These are phyloP conservation scores for Cryphonectria japonica DNA, from an alignment of 2,329 filamentous ascomycete genomes.

Conservation along the genomic window DNA sequence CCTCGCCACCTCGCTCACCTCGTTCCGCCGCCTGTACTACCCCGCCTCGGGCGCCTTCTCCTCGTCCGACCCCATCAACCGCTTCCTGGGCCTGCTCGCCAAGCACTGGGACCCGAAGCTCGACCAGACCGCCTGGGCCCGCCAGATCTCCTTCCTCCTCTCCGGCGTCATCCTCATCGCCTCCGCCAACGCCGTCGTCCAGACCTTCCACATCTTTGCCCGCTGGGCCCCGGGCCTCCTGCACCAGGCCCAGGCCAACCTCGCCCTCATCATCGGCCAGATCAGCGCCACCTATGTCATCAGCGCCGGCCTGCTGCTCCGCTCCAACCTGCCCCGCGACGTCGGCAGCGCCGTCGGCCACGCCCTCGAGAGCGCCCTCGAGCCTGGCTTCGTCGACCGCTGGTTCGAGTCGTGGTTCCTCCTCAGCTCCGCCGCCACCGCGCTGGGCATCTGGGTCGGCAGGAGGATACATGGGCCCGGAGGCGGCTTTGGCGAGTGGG, in stretches of 20 bases:
- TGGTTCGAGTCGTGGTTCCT: slow-evolving; percentile 94
- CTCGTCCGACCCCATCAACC: slow-evolving; percentile 80
- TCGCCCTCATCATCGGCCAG: slow-evolving; percentile 79
- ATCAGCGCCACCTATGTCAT: slow-evolving; percentile 86
- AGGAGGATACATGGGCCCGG: slow-evolving; percentile 56
- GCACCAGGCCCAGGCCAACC: slow-evolving; percentile 74
- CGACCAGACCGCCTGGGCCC: slow-evolving; percentile 81
- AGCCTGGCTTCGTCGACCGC: slow-evolving; percentile 71
- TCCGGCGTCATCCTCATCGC: slow-evolving; percentile 82
- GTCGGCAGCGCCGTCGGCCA: slow-evolving; percentile 78
- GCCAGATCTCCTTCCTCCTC: slow-evolving; percentile 82
- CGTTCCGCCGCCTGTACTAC: slow-evolving; percentile 61
- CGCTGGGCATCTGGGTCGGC: slow-evolving; percentile 73
- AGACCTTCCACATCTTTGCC: slow-evolving; percentile 81
- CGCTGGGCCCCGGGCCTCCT: slow-evolving; percentile 74
- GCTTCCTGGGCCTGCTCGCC: slow-evolving; percentile 77
- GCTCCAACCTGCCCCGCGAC: slow-evolving; percentile 77
- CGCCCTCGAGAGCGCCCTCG: slow-evolving; percentile 75
- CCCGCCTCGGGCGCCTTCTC: slow-evolving; percentile 57
- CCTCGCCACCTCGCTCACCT: slow-evolving; percentile 70
- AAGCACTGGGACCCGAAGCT: slow-evolving; percentile 83
- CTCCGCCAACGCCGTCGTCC: slow-evolving; percentile 80
- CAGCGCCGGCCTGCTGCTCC: slow-evolving; percentile 73
- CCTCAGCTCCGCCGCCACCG: slow-evolving; percentile 67
- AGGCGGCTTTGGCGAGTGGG: slow-evolving; percentile 40